phyloP scores from a whole-genome alignment of 495 filamentous ascomycete species.

The Hypomontagnella monticulosa region DNA sequence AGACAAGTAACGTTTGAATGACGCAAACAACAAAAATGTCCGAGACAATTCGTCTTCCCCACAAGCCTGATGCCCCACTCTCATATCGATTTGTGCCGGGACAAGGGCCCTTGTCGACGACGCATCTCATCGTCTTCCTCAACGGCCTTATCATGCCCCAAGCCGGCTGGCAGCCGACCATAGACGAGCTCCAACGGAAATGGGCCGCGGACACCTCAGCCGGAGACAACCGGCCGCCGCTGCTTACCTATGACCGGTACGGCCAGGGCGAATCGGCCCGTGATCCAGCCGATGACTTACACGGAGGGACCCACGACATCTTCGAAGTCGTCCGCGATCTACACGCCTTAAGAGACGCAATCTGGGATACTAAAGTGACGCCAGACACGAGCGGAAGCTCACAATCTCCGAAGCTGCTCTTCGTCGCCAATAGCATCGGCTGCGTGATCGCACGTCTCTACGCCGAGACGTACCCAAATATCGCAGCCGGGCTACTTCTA shows the following conservation, averaged over 20 bases:
- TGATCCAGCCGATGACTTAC: conserved; percentile 61
- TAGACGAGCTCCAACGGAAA: conserved; percentile 48
- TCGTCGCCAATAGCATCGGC: conserved; percentile 69
- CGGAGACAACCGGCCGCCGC: conserved; percentile 48
- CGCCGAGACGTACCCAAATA: conserved; percentile 56
- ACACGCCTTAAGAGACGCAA: conserved; percentile 57
- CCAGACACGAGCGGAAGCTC: conserved; percentile 25
- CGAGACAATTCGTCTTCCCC: conserved; percentile 33
- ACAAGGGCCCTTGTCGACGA: conserved; percentile 34
- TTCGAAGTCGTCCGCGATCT: conserved; percentile 60
- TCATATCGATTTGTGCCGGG: conserved; percentile 43
- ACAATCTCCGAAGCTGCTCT: conserved; percentile 48
- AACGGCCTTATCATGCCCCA: conserved; percentile 68
- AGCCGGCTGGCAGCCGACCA: conserved; percentile 58
- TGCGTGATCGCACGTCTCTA: conserved; percentile 67
- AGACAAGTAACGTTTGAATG: conserved; percentile 13
- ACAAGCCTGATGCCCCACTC: conserved; percentile 46
- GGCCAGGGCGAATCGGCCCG: conserved; percentile 67
- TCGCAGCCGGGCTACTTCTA: conserved; percentile 60
- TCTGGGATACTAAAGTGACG: conserved; percentile 37
- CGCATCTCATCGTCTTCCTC: conserved; percentile 66
- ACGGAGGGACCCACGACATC: conserved; percentile 59
- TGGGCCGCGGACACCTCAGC: conserved; percentile 20
- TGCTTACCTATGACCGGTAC: conserved; percentile 72
- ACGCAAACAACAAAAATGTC: conserved; percentile 14